Base-by-base conservation (phyloP, 1,284 basidiomycete species). In the Cryptococcus maquisensis region DNA sequence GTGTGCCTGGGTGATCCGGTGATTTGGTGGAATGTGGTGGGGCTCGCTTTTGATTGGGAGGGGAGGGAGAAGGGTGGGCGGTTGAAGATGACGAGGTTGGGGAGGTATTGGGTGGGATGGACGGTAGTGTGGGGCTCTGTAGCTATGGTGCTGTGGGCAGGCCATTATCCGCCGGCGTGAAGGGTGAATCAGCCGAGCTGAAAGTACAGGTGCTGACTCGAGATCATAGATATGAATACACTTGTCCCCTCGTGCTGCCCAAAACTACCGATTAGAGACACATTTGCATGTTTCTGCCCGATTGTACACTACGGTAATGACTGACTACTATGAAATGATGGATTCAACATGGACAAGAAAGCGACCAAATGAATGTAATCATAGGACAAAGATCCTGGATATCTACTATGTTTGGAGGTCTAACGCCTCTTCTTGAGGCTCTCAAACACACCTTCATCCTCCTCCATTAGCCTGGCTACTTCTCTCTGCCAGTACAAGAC, bases 141-240 rank as follows among this genome's bases (percentile, higher is more conserved):
- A 4, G 86, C 85, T 4, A 73, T 86, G n/a, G 81, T 92, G 5
- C 78, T 95, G 2, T 97, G 92, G 90, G 82, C 81, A 1, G 83
- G 84, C 2, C 95, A 94, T 69, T 82, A 95, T 44, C 94, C 95
- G 0, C 95, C 95, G 15, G 94, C 94, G 0, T 96, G 41, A 50
- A 28, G 8, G 13, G n/a, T 40, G n/a, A 21, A n/a, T 1, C 1
- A n/a, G 1, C 20, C n/a, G n/a, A n/a, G 39, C n/a, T 21, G 39
- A 21, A 21, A 15, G 8, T 7, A 4, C 16, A 8, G 7, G n/a
- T n/a, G 39, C 39, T 40, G 39, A n/a, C 16, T 15, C 7, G 39
- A 15, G 18, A 42, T n/a, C 18, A 42, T 42, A 42, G 20, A 23
- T 42, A 23, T 42, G 40, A 12, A 42, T 20, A 20, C 16, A 20